Evolutionary conservation across 345 rosid genomes (phyloP), one percentile per base, ranked within the genome.

Genomic region (Murraya koenigii): DNA sequence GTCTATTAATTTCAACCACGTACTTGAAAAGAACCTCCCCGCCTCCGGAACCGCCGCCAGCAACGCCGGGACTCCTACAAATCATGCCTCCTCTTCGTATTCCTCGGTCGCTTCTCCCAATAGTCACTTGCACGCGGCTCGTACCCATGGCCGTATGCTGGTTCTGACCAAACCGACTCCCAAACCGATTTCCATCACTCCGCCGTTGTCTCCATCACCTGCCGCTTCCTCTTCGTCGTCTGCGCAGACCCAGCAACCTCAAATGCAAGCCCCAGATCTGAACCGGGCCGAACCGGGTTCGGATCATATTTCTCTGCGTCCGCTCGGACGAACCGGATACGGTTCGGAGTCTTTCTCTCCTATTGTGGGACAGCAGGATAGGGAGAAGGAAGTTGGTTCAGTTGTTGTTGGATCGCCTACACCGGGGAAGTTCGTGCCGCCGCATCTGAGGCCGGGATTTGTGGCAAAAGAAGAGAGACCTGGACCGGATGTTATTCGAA

Each of bases 391-490:
- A 49, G 78, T 39, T 30, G 52, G 69, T 39, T 1, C 69, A 52
- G 76, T 77, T 33, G 58, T 75, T 60, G 36, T 77, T 58, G 81
- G 75, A 60, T 81, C 82, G 36, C 82, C 88, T 14, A 94, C 90
- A 71, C 82, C 85, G 39, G 75, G 83, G 69, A 84, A 86, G 78
- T 94, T 94, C 56, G 92, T 94, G 67, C 97, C 98, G 38, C 98
- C 98, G 66, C 97, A 94, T 90, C 98, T 94, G 38, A 90, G 98
- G 81, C 98, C 97, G 25, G 97, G 97, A 10, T 92, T 91, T 68
- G 83, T 71, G 11, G 89, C 90, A 8, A 91, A 78, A 75, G 89
- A 93, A 79, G 94, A 88, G 83, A 87, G 75, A 75, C 92, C 89
- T 5, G 85, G 71, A 9, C 79, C 77, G 17, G 83, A 82, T 75